Base-by-base conservation (phyloP, 106 monocot genomes). In the Vanilla planifolia region DNA sequence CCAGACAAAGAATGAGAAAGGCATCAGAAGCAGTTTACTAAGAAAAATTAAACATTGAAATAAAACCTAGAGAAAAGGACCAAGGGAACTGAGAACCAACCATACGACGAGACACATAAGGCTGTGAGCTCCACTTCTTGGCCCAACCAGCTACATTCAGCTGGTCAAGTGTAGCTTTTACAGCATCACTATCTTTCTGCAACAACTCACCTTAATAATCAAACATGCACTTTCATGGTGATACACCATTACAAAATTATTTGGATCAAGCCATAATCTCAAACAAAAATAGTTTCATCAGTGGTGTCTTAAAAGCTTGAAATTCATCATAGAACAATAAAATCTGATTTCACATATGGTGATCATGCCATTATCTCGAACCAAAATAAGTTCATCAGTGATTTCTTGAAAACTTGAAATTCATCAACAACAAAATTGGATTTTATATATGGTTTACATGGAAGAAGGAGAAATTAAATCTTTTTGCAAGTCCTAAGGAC, bases 91-190 rank as follows among this genome's bases (percentile, higher is more conserved):
- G 37, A 68, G 63, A 62, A 86, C 95, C 85, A 71, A 96, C 90
- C 76, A 41, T 85, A 67, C 96, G 91, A 13, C 96, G 87, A 39
- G 96, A 96, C 23, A 88, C 96, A 67, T 79, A 96, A 35, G 96
- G 96, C 55, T 96, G 91, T 19, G 87, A 91, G 65, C 81, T 85
- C 91, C 96, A 98, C 67, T 73, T 84, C 65, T 81, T 88, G 27
- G 91, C 96, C 96, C 96, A 98, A 21, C 91, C 96, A 62, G 60
- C 64, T 69, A 84, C 51, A 24, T 57, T 80, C 43, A 98, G 67
- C 70, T 79, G 77, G 68, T 91, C 74, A 70, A 98, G 87, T 14
- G 77, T 65, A 67, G 75, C 68, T 66, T 79, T 91, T 52, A 88
- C 87, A 58, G 76, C 91, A 60, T 77, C 81, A 34, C 79, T 73